Base-by-base conservation (phyloP, 805 yeast species). In the Pichia phayaonensis region DNA sequence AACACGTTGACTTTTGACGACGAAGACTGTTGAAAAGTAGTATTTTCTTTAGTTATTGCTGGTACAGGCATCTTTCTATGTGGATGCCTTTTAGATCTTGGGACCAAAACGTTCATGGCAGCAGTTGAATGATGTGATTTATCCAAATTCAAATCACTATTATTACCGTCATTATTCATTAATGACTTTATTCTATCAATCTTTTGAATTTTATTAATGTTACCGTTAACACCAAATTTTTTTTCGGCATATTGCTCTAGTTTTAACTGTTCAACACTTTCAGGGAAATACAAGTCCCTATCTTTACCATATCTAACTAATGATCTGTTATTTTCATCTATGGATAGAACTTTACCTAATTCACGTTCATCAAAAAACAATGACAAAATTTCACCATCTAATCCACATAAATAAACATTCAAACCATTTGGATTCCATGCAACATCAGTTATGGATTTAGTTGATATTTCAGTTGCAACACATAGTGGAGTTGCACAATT, bases 371-470 rank as follows among this genome's bases (percentile, higher is more conserved):
- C 90, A 62, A 92, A 92, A 13, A 71, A 58, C 0, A 88, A 69
- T 2, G 81, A 77, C 0, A 88, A 75, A 8, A 94, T 82, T 0
- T 89, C 73, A 2, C 98, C 96, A 66, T 90, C 98, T 44, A 90
- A 68, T 0, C 96, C 87, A 53, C 92, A 80, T 16, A 85, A 71
- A 62, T 79, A 90, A n/a, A 92, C 66, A 5, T 78, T 70, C 27
- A 73, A 70, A 4, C 98, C 99, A 57, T 80, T 81, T 0, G 92
- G 89, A 15, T 85, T 75, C 99, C 99, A 92, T 29, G 87, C 76
- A 45, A 92, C 70, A 65, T 92, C 99, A 0, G 97, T 89, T 29
- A 94, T 84, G 0, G 96, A 77, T 56, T 86, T 88, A 39, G 74
- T 72, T 3, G 85, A 77, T 16, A 92, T 75, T 55, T 90, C 95